Evolutionary conservation across 2,329 filamentous ascomycete genomes (phyloP), one percentile per base, ranked within the genome.

Genomic region (Aureobasidium namibiae): DNA sequence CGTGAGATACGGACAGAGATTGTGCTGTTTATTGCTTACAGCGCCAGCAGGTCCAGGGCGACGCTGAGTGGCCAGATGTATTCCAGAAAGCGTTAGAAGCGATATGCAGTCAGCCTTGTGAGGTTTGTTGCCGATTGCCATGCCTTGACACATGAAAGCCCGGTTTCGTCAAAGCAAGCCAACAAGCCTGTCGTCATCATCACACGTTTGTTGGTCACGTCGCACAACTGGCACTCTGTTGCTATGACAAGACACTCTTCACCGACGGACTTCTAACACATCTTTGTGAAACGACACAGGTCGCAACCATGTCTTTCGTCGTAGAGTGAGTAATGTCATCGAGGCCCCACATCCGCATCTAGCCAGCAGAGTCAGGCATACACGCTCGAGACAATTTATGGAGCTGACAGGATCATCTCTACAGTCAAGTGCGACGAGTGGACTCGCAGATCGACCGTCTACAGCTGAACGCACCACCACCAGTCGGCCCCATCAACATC

Each of bases 401-500:
- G 16, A 31, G 29, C 44, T 52, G 42, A 54, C 26, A 21, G n/a
- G 6, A 10, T 21, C 21, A n/a, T n/a, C n/a, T 4, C 10, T 14
- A 61, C 62, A 82, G 80, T 69, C 81, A 83, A 65, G 73, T 84
- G 60, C 79, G 77, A 59, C 77, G 76, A 52, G 77, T 85, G 63
- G 82, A 85, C 68, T 74, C 75, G 60, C 80, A 82, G 63, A 74
- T 85, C 56, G 82, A 85, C 65, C 79, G 77, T 56, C 69, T 84
- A 56, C 80, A 83, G 65, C 75, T 84, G 46, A 75, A 71, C 4
- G 60, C 62, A 64, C 67, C 60, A 54, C 66, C 16, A 36, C 65
- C 33, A 62, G 65, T 29, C 63, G 39, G 39, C 0, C 39, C 39
- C 31, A 57, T 57, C 31, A 44, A 48, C 41, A 26, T 39, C 66